Conservation (phyloP, 257 asterid species). For the Coffea eugenioides region DNA sequence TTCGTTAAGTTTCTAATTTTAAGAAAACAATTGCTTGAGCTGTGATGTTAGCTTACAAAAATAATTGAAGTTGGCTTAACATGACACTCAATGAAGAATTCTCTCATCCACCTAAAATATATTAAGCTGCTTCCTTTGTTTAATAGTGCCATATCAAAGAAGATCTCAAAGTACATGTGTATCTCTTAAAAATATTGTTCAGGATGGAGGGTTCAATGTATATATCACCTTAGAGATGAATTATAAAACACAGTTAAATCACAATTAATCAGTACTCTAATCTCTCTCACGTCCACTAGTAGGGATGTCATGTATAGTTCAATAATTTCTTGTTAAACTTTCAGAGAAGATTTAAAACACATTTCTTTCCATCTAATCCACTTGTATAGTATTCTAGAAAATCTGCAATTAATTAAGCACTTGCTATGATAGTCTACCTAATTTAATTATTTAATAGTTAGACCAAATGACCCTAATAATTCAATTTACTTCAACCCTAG, state of each 20-base stretch:
- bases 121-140: background rate
- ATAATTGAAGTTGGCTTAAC: background rate
- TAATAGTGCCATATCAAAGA: background rate
- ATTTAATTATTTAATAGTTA: background rate
- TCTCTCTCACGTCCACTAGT: background rate
- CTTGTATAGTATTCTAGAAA: background rate
- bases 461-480: background rate
- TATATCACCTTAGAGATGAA: background rate
- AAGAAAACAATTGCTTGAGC: background rate
- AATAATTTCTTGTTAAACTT: background rate
- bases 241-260: background rate
- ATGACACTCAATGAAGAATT: background rate
- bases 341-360: background rate
- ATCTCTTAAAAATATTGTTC: constrained; percentile 9
- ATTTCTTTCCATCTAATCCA: background rate
- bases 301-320: background rate
- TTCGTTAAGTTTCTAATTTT: background rate
- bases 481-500: background rate
- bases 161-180: constrained; percentile 13
- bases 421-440: background rate
- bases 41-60: background rate
- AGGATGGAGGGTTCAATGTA: constrained; percentile 20
- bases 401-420: background rate
- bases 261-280: background rate
- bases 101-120: background rate